Evolutionary conservation across 2,329 filamentous ascomycete genomes (phyloP), one percentile per base, ranked within the genome.

Genomic region (Epichloe scottii): DNA sequence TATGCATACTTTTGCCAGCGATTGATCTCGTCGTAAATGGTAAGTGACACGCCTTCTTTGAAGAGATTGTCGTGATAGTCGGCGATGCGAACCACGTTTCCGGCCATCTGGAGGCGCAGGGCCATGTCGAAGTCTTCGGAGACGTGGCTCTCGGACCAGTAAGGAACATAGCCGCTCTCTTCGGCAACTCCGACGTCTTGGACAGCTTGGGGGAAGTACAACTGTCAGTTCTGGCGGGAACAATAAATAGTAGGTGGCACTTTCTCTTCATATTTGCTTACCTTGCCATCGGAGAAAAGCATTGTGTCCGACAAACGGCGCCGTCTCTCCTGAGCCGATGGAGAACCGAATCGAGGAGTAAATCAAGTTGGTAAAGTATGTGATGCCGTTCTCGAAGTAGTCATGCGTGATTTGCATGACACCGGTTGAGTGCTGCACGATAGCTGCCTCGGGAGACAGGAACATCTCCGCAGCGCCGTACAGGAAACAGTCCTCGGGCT

Each of bases 101-200:
- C 84, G 17, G 71, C 71, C 55, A 78, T 80, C 64, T 89, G 85
- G 4, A 89, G 73, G 37, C 85, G 81, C 1, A 89, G 73, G 11
- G 82, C 77, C 68, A 88, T 85, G 54, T 89, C 85, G 50, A 89
- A 89, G 59, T 89, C 85, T 55, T 89, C 85, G 0, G 84, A 88
- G 0, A 89, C 85, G 58, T 85, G 83, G 4, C 74, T 75, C 62
- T 89, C 85, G 7, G 84, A 87, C 85, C 85, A 89, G 67, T 79
- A 87, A 58, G 82, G 81, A 14, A 81, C 76, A 56, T 80, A 74
- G 11, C 75, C 77, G 49, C 81, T 62, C 2, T 54, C 40, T 37
- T 53, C 51, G 14, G 45, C n/a, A 19, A 50, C 50, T 4, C 52
- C 62, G 5, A 66, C 66, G 30, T 68, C 64, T 51, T 70, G 68